Conservation (phyloP, 2,329 filamentous ascomycete species). For the Daldinia sp. region DNA sequence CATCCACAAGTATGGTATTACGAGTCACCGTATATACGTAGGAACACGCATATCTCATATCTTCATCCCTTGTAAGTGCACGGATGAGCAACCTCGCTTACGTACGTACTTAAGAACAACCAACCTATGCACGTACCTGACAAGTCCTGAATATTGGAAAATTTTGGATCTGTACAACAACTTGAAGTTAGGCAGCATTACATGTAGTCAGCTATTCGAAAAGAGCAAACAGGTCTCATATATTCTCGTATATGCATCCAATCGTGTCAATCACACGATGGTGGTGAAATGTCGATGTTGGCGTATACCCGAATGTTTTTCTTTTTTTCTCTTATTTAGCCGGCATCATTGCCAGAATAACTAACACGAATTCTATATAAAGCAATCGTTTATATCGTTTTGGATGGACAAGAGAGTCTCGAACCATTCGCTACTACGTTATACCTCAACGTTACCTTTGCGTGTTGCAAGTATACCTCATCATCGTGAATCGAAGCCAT, state of each 20-base stretch:
- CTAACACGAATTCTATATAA: conserved; percentile 21
- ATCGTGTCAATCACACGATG: not conserved
- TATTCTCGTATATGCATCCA: not conserved
- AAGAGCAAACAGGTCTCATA: too few species aligned
- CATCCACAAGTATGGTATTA: too few species aligned
- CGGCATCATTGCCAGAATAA: conserved; percentile 8
- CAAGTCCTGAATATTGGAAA: too few species aligned
- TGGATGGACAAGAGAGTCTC: conserved; percentile 6
- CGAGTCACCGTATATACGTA: too few species aligned
- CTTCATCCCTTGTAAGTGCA: too few species aligned
- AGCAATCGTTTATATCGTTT: not conserved
- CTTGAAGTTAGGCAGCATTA: too few species aligned
- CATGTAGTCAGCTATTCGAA: too few species aligned
- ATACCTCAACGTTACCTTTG: conserved; percentile 19
- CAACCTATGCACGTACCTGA: too few species aligned
- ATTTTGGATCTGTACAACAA: too few species aligned
- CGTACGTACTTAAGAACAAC: too few species aligned
- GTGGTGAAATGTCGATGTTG: not conserved
- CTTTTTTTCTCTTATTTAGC: conserved; percentile 4
- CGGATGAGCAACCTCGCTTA: too few species aligned
- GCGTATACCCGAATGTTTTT: not conserved
- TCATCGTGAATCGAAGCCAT: not conserved
- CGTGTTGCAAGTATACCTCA: not conserved
- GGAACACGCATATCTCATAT: too few species aligned
- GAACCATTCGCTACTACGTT: conserved; percentile 8